Conservation (phyloP, 208 protist genomes). For the Acanthamoeba triangularis region DNA sequence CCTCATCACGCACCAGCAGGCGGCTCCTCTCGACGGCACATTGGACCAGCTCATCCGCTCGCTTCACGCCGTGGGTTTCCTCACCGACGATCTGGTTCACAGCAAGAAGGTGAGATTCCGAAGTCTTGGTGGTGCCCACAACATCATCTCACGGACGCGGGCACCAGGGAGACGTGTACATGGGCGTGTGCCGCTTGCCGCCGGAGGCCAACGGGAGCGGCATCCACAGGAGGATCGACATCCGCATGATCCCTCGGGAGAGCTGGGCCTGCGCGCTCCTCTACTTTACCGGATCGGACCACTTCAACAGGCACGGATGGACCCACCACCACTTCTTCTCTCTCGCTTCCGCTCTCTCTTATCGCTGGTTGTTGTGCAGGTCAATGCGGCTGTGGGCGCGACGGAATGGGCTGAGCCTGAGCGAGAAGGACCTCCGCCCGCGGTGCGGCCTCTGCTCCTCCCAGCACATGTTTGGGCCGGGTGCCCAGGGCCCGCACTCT, state of each 20-base stretch:
- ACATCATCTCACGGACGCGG: too few relatives aligned
- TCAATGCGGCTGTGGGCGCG: constrained; percentile 67
- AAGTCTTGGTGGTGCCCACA: neutral
- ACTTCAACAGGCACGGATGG: constrained; percentile 46
- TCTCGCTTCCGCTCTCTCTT: neutral
- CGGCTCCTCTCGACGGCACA: constrained; percentile 42
- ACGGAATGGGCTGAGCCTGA: constrained; percentile 24
- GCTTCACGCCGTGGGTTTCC: constrained; percentile 21
- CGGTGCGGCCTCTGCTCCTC: neutral
- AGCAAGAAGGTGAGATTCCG: constrained; percentile 57
- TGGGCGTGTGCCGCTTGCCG: constrained; percentile 57
- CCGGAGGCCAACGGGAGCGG: neutral
- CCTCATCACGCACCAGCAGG: constrained; percentile 63
- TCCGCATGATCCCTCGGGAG: constrained; percentile 56
- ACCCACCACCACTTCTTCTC: neutral
- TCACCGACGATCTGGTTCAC: constrained; percentile 27
- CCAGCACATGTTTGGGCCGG: neutral
- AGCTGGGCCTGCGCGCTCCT: constrained; percentile 69
- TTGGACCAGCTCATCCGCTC: constrained; percentile 1
- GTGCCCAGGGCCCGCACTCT: neutral
- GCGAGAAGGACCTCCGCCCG: constrained; percentile 47
- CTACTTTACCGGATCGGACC: constrained; percentile 69
- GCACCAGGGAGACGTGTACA: constrained; percentile 63
- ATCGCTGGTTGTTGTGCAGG: neutral
- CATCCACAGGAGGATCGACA: constrained; percentile 12